A percentile compares a stretch with the other conserved stretches of the same genome.
Conservation (phyloP, 176 grass and related monocot genomes). For the Thinopyrum elongatum region DNA sequence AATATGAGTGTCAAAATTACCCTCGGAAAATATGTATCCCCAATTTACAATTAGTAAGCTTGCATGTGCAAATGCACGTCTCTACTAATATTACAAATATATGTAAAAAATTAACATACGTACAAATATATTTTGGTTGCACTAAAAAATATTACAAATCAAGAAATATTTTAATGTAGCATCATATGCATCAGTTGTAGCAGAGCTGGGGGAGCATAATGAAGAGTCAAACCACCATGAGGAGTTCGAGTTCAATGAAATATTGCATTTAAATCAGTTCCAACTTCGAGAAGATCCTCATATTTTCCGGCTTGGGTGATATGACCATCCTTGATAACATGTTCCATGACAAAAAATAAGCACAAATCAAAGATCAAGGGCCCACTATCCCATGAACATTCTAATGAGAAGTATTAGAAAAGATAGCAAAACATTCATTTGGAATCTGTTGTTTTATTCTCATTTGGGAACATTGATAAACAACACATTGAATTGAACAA, state of each 20-base stretch:
- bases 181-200: slow-evolving; percentile 53
- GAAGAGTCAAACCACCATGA: slow-evolving; percentile 49
- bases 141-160: no score
- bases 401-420: slow-evolving; percentile 5
- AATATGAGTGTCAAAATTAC: no score
- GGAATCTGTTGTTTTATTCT: neutral
- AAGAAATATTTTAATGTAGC: no score
- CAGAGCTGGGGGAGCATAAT: slow-evolving; percentile 51
- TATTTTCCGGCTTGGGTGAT: slow-evolving; percentile 46
- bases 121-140: no score
- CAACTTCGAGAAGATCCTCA: slow-evolving; percentile 81
- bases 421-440: neutral
- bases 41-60: no score
- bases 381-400: neutral
- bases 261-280: slow-evolving; percentile 88
- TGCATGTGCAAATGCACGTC: no score
- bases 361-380: neutral
- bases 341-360: slow-evolving; percentile 15
- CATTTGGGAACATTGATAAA: slow-evolving; percentile 16
- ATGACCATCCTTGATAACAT: slow-evolving; percentile 83
- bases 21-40: no score
- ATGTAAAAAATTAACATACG: no score
- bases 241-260: slow-evolving; percentile 88
- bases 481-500: neutral
- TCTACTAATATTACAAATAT: no score